phyloP scores from a whole-genome alignment of 2,329 filamentous ascomycete species.

The Zelopaecilomyces penicillatus region DNA sequence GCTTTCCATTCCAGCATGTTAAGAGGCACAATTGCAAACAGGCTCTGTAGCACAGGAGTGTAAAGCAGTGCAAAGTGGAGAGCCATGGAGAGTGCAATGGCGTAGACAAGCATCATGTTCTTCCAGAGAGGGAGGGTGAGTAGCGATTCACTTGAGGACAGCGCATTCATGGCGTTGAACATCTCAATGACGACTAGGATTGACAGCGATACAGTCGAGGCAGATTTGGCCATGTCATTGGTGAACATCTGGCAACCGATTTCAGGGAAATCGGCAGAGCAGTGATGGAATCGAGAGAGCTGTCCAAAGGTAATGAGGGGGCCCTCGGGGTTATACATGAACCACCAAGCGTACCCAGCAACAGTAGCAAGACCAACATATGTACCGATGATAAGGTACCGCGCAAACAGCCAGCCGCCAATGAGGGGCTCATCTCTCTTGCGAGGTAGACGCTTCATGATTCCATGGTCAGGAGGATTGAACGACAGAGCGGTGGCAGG shows the following conservation, averaged over 20 bases:
- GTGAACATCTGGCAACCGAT: constrained; percentile 90
- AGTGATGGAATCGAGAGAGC: constrained; percentile 87
- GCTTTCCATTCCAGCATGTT: constrained; percentile 87
- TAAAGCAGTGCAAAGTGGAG: constrained; percentile 94
- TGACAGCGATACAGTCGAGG: constrained; percentile 86
- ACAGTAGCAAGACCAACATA: constrained; percentile 95
- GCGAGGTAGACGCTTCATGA: constrained; percentile 87
- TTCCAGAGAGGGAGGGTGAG: constrained; percentile 93
- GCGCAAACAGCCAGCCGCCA: constrained; percentile 92
- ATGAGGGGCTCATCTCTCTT: constrained; percentile 91
- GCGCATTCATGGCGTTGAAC: constrained; percentile 97
- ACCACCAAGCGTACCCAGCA: constrained; percentile 99
- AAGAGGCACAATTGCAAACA: constrained; percentile 88
- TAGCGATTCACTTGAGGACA: constrained; percentile 90
- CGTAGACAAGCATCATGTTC: constrained; percentile 97
- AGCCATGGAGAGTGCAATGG: constrained; percentile 85
- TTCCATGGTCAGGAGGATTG: constrained; percentile 96
- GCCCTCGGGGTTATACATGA: constrained; percentile 87
- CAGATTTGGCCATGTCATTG: constrained; percentile 77
- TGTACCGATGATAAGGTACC: constrained; percentile 90
- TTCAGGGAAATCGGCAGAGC: constrained; percentile 74
- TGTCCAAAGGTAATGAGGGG: constrained; percentile 89
- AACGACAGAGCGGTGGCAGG: constrained; percentile 94
- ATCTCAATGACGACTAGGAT: constrained; percentile 97
- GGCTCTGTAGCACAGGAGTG: constrained; percentile 73